Conservation (phyloP, 352 stramenopile species). For the Phytophthora capsici region DNA sequence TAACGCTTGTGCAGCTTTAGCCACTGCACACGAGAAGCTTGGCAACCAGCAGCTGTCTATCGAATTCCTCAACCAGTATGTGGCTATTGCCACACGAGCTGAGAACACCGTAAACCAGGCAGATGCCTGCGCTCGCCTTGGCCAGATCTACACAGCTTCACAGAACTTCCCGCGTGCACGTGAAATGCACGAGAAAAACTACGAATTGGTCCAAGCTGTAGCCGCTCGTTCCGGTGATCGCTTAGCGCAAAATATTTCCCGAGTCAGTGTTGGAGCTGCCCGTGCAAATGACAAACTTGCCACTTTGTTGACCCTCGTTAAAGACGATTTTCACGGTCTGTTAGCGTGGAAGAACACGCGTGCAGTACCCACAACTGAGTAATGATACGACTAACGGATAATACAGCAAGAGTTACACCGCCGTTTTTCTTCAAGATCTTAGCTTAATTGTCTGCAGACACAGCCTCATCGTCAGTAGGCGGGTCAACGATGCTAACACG, state of each 20-base stretch:
- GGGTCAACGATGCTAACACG: constrained; percentile 81
- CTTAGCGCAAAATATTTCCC: constrained; percentile 63
- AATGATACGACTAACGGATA: constrained; percentile 1
- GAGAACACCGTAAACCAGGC: constrained; percentile 90
- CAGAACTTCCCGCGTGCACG: constrained; percentile 83
- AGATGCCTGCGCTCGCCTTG: constrained; percentile 85
- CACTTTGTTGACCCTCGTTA: constrained; percentile 67
- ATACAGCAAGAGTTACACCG: constrained; percentile 9
- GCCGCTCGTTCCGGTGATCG: constrained; percentile 47
- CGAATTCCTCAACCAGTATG: constrained; percentile 90
- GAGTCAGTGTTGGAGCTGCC: constrained; percentile 72
- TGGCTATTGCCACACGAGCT: constrained; percentile 76
- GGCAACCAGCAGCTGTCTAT: constrained; percentile 83
- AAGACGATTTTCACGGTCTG: constrained; percentile 69
- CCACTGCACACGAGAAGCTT: constrained; percentile 85
- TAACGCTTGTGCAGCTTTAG: constrained; percentile 87
- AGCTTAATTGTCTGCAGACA: constrained; percentile 7
- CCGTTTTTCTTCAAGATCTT: constrained; percentile 8
- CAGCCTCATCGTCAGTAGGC: constrained; percentile 20
- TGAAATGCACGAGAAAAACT: constrained; percentile 92
- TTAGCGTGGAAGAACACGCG: constrained; percentile 84
- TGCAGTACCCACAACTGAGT: constrained; percentile 58
- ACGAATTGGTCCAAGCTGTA: constrained; percentile 78
- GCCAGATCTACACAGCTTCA: constrained; percentile 83
- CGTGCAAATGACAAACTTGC: constrained; percentile 76